Percentiles rank a stretch among this genome's conserved stretches.
These are phyloP conservation scores for Pleurotus djamor DNA, from an alignment of 768 basidiomycete genomes.

Conservation along the genomic window DNA sequence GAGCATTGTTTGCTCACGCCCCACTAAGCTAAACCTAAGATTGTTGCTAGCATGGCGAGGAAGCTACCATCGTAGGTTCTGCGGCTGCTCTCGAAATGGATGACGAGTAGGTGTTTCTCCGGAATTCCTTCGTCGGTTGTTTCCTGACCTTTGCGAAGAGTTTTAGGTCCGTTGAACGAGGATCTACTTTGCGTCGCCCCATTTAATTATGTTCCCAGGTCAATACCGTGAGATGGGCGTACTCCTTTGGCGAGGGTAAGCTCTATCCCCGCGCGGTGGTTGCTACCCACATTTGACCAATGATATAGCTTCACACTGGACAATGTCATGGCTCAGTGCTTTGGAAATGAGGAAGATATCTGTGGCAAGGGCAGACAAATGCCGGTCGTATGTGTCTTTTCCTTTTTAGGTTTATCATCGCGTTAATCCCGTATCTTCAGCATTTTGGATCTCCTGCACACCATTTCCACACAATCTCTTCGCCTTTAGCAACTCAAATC, in stretches of 20 bases:
- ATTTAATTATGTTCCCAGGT: constrained; percentile 33
- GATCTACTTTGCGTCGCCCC: background rate
- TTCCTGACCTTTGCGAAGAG: constrained; percentile 37
- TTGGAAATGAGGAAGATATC: constrained; percentile 80
- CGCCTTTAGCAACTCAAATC: constrained; percentile 91
- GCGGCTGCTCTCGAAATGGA: constrained; percentile 80
- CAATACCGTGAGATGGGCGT: constrained; percentile 96
- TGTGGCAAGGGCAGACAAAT: constrained; percentile 88
- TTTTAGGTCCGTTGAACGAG: constrained; percentile 53
- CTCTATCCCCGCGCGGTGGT: background rate
- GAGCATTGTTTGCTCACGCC: constrained; percentile 25
- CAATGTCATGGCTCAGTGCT: constrained; percentile 88
- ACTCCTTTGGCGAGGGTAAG: constrained; percentile 73
- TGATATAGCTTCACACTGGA: constrained; percentile 55
- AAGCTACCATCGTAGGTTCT: constrained; percentile 86
- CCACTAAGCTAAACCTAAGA: background rate
- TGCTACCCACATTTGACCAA: background rate
- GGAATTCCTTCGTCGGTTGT: background rate
- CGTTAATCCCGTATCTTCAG: constrained; percentile 28
- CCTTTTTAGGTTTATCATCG: background rate
- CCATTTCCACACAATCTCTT: constrained; percentile 95
- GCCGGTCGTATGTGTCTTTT: constrained; percentile 68
- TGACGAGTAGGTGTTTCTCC: constrained; percentile 67
- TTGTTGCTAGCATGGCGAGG: constrained; percentile 72
- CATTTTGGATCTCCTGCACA: constrained; percentile 84